Conservation (phyloP, 345 rosid species). For the Physaria fendleri region DNA sequence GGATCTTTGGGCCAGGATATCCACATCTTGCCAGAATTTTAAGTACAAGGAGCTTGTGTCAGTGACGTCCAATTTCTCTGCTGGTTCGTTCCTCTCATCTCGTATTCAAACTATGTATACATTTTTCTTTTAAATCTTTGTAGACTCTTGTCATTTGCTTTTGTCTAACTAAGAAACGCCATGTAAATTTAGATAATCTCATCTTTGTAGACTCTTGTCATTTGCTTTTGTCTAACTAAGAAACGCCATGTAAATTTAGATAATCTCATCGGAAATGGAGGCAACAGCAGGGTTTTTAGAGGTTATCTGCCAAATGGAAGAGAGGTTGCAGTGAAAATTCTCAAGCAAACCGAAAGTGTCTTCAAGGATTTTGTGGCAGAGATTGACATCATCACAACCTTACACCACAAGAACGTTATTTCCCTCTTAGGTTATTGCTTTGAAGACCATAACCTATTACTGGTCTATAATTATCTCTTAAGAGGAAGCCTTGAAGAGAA, state of each 20-base stretch:
- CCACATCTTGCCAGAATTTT: constrained; percentile 69
- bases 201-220: not conserved
- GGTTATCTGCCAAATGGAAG: constrained; percentile 76
- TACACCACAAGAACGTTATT: constrained; percentile 71
- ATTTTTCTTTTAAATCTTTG: not conserved
- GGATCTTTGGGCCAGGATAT: constrained; percentile 53
- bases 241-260: constrained; percentile 33
- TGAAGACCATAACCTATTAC: constrained; percentile 52
- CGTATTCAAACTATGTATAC: not conserved
- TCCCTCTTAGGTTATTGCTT: constrained; percentile 81
- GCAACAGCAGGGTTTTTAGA: constrained; percentile 73
- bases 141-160: not conserved
- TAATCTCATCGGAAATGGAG: constrained; percentile 86
- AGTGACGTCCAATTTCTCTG: constrained; percentile 58
- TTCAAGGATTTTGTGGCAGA: constrained; percentile 67
- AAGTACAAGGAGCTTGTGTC: constrained; percentile 60
- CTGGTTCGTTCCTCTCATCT: constrained; percentile 44
- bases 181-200: constrained; percentile 51
- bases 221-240: constrained; percentile 5
- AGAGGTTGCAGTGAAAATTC: constrained; percentile 89
- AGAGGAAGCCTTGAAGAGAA: constrained; percentile 98
- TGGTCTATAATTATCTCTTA: constrained; percentile 73
- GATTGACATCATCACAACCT: constrained; percentile 71
- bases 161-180: not conserved
- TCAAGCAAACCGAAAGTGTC: constrained; percentile 56